These are phyloP conservation scores for Nephelium lappaceum DNA, from an alignment of 345 rosid species.

Conservation along the genomic window DNA sequence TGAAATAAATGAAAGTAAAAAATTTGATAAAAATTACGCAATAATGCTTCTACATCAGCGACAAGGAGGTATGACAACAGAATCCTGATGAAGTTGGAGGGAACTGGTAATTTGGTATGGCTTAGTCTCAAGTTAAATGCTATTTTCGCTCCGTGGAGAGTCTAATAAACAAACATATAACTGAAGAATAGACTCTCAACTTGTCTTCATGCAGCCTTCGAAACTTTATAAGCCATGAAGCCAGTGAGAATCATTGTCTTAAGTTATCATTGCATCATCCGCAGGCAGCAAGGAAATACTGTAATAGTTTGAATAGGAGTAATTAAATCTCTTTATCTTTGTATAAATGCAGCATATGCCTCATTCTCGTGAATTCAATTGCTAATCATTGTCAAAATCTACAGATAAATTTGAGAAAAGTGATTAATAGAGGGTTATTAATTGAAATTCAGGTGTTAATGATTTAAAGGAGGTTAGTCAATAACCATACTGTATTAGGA, in stretches of 20 bases:
- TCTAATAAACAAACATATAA: background rate
- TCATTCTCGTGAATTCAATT: background rate
- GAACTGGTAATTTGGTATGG: background rate
- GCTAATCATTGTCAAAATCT: constrained; percentile 11
- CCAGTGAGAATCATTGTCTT: background rate
- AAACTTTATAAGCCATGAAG: background rate
- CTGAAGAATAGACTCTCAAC: background rate
- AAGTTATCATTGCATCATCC: background rate
- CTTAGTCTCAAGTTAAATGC: background rate
- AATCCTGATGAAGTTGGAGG: background rate
- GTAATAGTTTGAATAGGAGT: background rate
- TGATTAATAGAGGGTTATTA: background rate
- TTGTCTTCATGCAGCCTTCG: background rate
- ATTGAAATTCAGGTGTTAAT: constrained; percentile 3
- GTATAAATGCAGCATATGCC: background rate
- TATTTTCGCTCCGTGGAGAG: background rate
- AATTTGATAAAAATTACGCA: background rate
- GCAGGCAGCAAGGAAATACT: background rate
- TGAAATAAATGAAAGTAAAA: background rate
- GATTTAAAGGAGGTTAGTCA: background rate
- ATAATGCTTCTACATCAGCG: background rate
- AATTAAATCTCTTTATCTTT: background rate
- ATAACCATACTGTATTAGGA: background rate
- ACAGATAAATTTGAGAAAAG: background rate
- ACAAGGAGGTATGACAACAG: background rate